phyloP scores from a whole-genome alignment of 495 filamentous ascomycete species.

The Aspergillus sparsus region DNA sequence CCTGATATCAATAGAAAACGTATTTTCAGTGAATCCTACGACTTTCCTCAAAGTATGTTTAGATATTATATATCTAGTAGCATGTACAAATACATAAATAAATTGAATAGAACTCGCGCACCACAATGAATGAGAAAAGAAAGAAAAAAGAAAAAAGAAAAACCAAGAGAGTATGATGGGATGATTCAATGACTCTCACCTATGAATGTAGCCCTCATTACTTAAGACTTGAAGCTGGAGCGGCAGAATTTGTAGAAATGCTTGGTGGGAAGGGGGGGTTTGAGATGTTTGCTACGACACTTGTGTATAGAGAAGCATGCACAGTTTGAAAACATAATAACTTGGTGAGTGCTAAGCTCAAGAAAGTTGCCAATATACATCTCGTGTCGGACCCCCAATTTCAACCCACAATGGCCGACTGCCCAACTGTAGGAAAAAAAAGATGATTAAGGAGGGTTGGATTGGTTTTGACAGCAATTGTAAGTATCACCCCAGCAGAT shows the following conservation, averaged over 20 bases:
- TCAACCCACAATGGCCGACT: too few species aligned
- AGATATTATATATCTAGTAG: constrained; percentile 29
- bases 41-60: constrained; percentile 19
- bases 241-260: too few species aligned
- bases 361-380: constrained; percentile 6
- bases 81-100: constrained; percentile 45
- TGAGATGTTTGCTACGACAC: constrained; percentile 1
- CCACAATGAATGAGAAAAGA: constrained; percentile 5
- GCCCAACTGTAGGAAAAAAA: too few species aligned
- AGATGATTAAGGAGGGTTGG: too few species aligned
- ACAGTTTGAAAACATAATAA: constrained; percentile 14
- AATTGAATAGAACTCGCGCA: constrained; percentile 23
- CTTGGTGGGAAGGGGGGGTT: too few species aligned
- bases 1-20: constrained; percentile 5
- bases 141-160: constrained; percentile 8
- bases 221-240: too few species aligned
- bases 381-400: background rate
- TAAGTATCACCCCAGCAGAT: too few species aligned
- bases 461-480: too few species aligned
- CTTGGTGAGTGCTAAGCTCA: constrained; percentile 4
- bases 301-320: constrained; percentile 12
- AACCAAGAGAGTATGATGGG: constrained; percentile 5
- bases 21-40: constrained; percentile 13
- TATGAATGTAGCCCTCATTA: too few species aligned
- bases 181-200: too few species aligned